phyloP scores from a whole-genome alignment of 495 filamentous ascomycete genomes.

The Trichoderma orchidacearum region DNA sequence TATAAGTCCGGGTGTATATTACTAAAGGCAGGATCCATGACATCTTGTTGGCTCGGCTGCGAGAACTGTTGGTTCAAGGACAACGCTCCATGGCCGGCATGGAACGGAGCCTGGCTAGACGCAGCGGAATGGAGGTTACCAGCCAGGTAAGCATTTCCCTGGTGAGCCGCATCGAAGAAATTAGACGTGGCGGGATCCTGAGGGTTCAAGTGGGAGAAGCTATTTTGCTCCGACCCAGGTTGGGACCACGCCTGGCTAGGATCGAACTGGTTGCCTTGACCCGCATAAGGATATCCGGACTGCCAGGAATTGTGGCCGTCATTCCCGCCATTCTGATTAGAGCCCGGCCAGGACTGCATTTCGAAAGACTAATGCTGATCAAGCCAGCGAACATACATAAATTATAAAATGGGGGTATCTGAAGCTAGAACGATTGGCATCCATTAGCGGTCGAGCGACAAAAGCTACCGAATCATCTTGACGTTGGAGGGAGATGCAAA shows the following conservation, averaged over 20 bases:
- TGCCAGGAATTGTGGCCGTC: constrained; percentile 9
- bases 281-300: neutral
- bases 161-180: neutral
- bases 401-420: neutral
- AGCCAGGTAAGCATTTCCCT: neutral
- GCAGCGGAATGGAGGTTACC: neutral
- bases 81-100: constrained; percentile 1
- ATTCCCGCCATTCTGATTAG: neutral
- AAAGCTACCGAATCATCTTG: too few relatives aligned
- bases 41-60: neutral
- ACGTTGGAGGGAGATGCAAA: too few relatives aligned
- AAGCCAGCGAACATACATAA: neutral
- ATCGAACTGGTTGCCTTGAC: constrained; percentile 8
- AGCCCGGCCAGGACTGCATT: constrained; percentile 4
- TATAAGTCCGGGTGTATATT: constrained; percentile 1
- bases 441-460: neutral
- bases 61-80: neutral
- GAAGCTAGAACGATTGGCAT: neutral
- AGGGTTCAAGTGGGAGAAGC: constrained; percentile 7
- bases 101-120: neutral
- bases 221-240: neutral
- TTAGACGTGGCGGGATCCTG: neutral
- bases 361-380: neutral
- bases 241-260: constrained; percentile 5
- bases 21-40: constrained; percentile 2